Conservation (phyloP, 169 alveolate species). For the Babesia divergens region DNA sequence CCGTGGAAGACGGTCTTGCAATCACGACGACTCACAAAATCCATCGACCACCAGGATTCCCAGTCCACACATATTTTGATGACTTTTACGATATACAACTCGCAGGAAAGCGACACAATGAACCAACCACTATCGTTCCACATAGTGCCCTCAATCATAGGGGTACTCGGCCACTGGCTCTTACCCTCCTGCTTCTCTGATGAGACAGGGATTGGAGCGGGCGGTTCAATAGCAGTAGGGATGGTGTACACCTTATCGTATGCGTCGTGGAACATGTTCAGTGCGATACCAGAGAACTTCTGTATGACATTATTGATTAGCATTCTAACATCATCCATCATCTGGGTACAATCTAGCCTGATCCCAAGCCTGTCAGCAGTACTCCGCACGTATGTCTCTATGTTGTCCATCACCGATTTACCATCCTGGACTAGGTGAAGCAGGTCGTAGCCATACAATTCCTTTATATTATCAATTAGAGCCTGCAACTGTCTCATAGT, state of each 20-base stretch:
- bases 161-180: neutral
- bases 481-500: neutral
- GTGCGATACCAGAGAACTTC: conserved; percentile 18
- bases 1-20: conserved; percentile 79
- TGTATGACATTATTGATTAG: conserved; percentile 34
- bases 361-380: neutral
- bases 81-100: conserved; percentile 75
- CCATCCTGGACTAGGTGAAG: conserved; percentile 10
- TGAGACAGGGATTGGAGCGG: conserved; percentile 24
- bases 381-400: neutral
- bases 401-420: neutral
- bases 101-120: conserved; percentile 76
- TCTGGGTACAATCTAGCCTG: neutral
- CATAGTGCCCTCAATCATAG: conserved; percentile 33
- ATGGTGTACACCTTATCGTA: conserved; percentile 52
- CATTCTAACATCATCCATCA: conserved; percentile 4
- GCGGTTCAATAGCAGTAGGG: conserved; percentile 63
- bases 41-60: conserved; percentile 86
- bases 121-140: conserved; percentile 51
- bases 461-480: neutral
- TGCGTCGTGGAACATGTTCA: conserved; percentile 27
- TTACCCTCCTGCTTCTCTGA: conserved; percentile 6
- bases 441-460: conserved; percentile 21
- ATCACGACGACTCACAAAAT: conserved; percentile 84
- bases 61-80: conserved; percentile 80